phyloP scores from a whole-genome alignment of 805 yeast species.

The Monosporozyma siamensis region DNA sequence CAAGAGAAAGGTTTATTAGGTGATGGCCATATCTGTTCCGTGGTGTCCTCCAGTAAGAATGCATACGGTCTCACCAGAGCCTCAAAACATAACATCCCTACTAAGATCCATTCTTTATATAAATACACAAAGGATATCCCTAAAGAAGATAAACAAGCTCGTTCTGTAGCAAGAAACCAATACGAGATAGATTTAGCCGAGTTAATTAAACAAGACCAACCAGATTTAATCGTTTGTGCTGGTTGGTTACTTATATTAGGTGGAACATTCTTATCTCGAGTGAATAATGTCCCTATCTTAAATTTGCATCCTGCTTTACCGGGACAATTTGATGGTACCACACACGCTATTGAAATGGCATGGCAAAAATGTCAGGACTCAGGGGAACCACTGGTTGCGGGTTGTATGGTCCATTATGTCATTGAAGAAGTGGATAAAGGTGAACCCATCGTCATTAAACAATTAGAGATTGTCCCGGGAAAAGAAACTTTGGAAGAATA shows the following conservation, averaged over 20 bases:
- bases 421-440: conserved; percentile 94
- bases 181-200: conserved; percentile 77
- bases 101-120: conserved; percentile 61
- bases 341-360: conserved; percentile 89
- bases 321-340: conserved; percentile 90
- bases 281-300: conserved; percentile 61
- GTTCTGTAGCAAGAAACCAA: conserved; percentile 52
- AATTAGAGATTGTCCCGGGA: conserved; percentile 57
- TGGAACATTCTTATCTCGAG: conserved; percentile 56
- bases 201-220: conserved; percentile 51
- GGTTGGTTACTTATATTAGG: conserved; percentile 97
- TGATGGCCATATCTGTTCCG: conserved; percentile 56
- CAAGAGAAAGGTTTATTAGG: conserved; percentile 30
- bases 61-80: conserved; percentile 90
- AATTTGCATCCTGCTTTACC: conserved; percentile 97
- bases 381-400: conserved; percentile 61
- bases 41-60: conserved; percentile 73
- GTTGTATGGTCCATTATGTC: conserved; percentile 96
- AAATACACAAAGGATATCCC: conserved; percentile 66
- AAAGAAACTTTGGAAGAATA: conserved; percentile 67
- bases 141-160: conserved; percentile 50
- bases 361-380: conserved; percentile 83
- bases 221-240: conserved; percentile 90
- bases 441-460: conserved; percentile 75
- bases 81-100: conserved; percentile 54